Conservation (phyloP, 768 basidiomycete genomes). For the Russula abietina region DNA sequence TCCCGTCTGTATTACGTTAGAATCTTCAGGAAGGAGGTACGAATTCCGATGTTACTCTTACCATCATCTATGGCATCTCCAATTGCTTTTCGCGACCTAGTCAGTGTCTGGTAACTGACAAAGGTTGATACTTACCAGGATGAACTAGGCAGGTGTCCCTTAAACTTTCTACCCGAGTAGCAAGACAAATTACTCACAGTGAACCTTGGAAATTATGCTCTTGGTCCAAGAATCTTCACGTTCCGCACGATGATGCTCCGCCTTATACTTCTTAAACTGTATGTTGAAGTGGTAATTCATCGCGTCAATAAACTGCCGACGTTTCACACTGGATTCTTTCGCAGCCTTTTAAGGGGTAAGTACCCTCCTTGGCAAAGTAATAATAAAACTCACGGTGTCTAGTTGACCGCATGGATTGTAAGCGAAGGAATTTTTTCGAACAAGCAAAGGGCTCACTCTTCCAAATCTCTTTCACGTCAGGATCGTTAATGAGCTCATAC, state of each 20-base stretch:
- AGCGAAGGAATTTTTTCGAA: neutral
- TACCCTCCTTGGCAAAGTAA: neutral
- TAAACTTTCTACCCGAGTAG: neutral
- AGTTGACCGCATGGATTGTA: neutral
- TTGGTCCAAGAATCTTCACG: conserved; percentile 18
- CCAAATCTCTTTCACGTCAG: conserved; percentile 20
- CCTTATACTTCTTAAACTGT: conserved; percentile 19
- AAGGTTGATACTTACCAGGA: neutral
- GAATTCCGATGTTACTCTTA: neutral
- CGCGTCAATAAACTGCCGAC: conserved; percentile 14
- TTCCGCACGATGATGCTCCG: conserved; percentile 14
- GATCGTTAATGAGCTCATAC: conserved; percentile 15
- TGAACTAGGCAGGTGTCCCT: neutral
- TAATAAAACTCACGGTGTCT: neutral
- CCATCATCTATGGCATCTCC: conserved; percentile 21
- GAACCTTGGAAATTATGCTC: conserved; percentile 13
- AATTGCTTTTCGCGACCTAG: conserved; percentile 8
- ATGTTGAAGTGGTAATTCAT: conserved; percentile 16
- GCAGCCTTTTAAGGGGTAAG: conserved; percentile 14
- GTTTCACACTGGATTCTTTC: conserved; percentile 19
- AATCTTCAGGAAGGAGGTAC: neutral
- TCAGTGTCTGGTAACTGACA: neutral
- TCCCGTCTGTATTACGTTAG: conserved; percentile 4
- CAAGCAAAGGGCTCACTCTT: conserved; percentile 4
- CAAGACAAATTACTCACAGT: conserved; percentile 1